phyloP scores from a whole-genome alignment of 1,284 basidiomycete genomes.

The Leccinum angustisporum region DNA sequence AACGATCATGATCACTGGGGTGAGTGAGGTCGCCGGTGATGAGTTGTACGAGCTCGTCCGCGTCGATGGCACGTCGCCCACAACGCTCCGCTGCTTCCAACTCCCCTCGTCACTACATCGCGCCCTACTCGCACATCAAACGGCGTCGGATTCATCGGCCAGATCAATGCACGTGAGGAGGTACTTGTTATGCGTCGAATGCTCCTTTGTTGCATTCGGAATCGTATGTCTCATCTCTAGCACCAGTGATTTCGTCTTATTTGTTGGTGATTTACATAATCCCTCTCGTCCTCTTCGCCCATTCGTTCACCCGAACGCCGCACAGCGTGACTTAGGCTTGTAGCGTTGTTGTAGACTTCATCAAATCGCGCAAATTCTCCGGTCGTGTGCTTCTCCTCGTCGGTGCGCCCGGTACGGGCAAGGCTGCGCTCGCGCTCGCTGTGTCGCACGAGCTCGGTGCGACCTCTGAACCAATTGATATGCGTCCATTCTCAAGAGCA shows the following conservation, averaged over 20 bases:
- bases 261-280: not conserved
- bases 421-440: constrained; percentile 94
- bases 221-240: not conserved
- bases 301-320: not conserved
- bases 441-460: constrained; percentile 92
- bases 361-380: constrained; percentile 88
- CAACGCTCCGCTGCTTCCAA: no score
- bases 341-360: constrained; percentile 87
- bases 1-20: constrained; percentile 5
- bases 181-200: constrained; percentile 38
- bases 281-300: not conserved
- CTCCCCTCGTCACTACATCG: no score
- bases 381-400: constrained; percentile 86
- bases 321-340: constrained; percentile 62
- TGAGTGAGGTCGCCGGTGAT: not conserved
- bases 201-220: not conserved
- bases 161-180: constrained; percentile 82
- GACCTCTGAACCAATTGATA: constrained; percentile 32
- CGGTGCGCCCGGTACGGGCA: constrained; percentile 92
- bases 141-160: constrained; percentile 89
- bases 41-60: not conserved
- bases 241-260: no score
- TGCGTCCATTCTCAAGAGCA: no score
- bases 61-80: no score
- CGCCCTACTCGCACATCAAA: constrained; percentile 25